A percentile compares a stretch with the other conserved stretches of the same genome.
These are phyloP conservation scores for Saccharomycopsis phalli DNA, from an alignment of 1,139 yeast species.

Conservation along the genomic window DNA sequence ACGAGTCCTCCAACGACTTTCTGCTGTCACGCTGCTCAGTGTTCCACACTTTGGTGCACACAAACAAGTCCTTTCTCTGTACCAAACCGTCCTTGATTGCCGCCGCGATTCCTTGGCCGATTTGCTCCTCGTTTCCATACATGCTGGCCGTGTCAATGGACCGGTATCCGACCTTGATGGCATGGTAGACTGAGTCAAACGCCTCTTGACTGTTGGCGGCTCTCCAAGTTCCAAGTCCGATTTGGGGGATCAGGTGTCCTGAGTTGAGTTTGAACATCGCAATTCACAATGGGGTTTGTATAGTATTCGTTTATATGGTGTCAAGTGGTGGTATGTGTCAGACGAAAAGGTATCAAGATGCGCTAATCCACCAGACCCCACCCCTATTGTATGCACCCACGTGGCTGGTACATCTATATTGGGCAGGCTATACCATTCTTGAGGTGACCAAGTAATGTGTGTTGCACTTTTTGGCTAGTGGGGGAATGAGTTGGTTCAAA, in stretches of 20 bases:
- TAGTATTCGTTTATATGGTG: not conserved
- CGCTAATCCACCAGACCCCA: not conserved
- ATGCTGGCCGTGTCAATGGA: slow-evolving; percentile 74
- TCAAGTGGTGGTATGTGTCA: too few relatives aligned
- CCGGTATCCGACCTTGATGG: slow-evolving; percentile 60
- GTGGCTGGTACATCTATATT: too few relatives aligned
- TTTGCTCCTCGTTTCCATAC: slow-evolving; percentile 55
- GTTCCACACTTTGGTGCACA: slow-evolving; percentile 77
- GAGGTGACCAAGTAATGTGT: too few relatives aligned
- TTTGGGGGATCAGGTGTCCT: slow-evolving; percentile 54
- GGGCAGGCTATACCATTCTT: too few relatives aligned
- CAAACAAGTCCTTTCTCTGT: slow-evolving; percentile 59
- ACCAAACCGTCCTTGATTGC: slow-evolving; percentile 58
- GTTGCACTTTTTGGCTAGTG: too few relatives aligned
- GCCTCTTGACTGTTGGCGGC: slow-evolving; percentile 50
- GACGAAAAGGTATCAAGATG: not conserved
- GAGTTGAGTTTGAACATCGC: slow-evolving; percentile 46
- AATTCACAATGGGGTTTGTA: too few relatives aligned
- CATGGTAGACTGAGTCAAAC: slow-evolving; percentile 50
- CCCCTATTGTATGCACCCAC: not conserved
- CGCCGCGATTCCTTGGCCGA: slow-evolving; percentile 53
- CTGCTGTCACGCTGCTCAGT: slow-evolving; percentile 53
- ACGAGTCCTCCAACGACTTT: slow-evolving; percentile 49
- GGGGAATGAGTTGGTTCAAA: too few relatives aligned
- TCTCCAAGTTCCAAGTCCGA: slow-evolving; percentile 78